Evolutionary conservation across 202 grass and related monocot genomes (phyloP).

Genomic region (Elaeis oleifera): DNA sequence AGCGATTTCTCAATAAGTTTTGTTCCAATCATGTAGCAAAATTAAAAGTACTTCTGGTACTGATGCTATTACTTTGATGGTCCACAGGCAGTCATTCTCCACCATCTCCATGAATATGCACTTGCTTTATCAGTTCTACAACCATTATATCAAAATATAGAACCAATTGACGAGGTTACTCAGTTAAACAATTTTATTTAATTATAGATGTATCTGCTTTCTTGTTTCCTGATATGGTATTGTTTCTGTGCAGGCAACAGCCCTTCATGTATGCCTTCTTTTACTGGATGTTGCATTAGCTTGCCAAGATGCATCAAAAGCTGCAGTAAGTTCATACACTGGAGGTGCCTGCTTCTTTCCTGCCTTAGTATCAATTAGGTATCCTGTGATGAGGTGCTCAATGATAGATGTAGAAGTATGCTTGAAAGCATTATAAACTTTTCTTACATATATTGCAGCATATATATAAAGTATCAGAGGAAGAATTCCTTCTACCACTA

Average conservation of each 20-base stretch:
- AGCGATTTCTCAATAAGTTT: too few relatives aligned
- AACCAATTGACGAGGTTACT: conserved; percentile 81
- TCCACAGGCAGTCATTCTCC: conserved; percentile 83
- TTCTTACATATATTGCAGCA: too few relatives aligned
- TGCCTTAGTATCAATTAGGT: too few relatives aligned
- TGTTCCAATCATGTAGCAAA: too few relatives aligned
- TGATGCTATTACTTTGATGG: conserved; percentile 17
- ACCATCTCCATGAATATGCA: conserved; percentile 80
- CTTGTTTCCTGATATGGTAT: conserved; percentile 5
- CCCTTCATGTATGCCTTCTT: conserved; percentile 88
- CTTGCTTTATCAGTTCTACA: conserved; percentile 62
- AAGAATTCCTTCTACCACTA: too few relatives aligned
- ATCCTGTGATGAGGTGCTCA: too few relatives aligned
- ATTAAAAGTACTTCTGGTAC: too few relatives aligned
- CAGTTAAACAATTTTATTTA: conserved; percentile 10
- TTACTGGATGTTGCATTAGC: conserved; percentile 85
- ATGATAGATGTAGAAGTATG: too few relatives aligned
- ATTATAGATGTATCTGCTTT: not conserved
- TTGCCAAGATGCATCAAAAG: conserved; percentile 76
- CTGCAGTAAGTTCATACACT: conserved; percentile 50
- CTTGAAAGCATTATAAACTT: too few relatives aligned
- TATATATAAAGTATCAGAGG: too few relatives aligned
- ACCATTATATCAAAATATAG: conserved; percentile 63
- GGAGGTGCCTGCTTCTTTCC: not conserved
- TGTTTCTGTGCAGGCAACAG: conserved; percentile 68